phyloP scores from a whole-genome alignment of 345 rosid species.

The Boechera stricta region DNA sequence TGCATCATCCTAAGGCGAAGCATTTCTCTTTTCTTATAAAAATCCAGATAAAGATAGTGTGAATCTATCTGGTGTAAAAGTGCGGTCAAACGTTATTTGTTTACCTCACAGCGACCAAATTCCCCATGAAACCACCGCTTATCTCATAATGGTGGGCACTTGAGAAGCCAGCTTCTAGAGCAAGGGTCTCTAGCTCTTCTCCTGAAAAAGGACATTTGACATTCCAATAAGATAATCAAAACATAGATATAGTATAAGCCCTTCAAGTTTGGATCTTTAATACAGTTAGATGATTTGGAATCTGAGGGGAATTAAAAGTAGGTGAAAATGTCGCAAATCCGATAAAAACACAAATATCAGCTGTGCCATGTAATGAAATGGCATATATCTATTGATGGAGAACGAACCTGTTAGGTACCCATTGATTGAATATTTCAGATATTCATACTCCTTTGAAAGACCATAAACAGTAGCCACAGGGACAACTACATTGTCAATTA shows the following conservation, averaged over 20 bases:
- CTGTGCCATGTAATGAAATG: neutral
- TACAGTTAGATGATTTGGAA: neutral
- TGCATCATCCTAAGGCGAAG: constrained; percentile 13
- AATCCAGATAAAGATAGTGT: constrained; percentile 5
- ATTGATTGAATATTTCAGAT: constrained; percentile 76
- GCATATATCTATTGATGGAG: neutral
- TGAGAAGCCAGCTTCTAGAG: constrained; percentile 77
- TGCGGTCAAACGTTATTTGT: neutral
- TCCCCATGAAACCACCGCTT: constrained; percentile 85
- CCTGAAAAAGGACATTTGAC: constrained; percentile 49
- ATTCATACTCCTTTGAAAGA: constrained; percentile 73
- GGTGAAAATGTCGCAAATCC: neutral
- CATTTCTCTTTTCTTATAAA: neutral
- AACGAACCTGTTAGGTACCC: constrained; percentile 76
- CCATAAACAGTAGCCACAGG: constrained; percentile 78
- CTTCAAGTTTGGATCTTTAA: neutral
- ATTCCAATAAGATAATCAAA: constrained; percentile 10
- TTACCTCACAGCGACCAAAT: constrained; percentile 68
- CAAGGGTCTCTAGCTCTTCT: constrained; percentile 78
- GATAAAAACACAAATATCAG: neutral
- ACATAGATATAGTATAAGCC: neutral
- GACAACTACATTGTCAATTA: constrained; percentile 82
- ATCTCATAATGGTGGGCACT: constrained; percentile 68
- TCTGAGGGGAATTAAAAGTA: neutral
- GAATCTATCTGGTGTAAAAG: neutral